phyloP scores from a whole-genome alignment of 257 asterid genomes.

The Gardenia jasminoides region DNA sequence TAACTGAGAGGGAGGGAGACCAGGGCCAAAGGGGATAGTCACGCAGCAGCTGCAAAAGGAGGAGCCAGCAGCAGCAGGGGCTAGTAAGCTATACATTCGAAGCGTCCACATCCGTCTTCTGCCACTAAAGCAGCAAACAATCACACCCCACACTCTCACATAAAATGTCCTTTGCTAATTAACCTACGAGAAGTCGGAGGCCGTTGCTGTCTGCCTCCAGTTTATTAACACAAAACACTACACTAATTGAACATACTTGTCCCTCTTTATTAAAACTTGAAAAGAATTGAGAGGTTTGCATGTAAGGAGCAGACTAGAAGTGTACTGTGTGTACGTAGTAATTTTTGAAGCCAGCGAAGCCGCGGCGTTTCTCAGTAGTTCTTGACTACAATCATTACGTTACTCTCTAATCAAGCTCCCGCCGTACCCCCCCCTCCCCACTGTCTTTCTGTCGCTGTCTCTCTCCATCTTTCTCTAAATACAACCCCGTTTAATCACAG shows the following conservation, averaged over 20 bases:
- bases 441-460: not conserved
- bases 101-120: conserved; percentile 23
- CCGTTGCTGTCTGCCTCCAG: not conserved
- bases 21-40: not conserved
- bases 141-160: not conserved
- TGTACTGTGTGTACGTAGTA: too few relatives aligned
- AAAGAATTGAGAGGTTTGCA: too few relatives aligned
- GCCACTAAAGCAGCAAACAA: not conserved
- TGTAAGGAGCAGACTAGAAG: too few relatives aligned
- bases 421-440: conserved; percentile 9
- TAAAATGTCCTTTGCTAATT: not conserved
- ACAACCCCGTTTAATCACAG: not conserved
- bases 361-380: conserved; percentile 25
- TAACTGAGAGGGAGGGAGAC: not conserved
- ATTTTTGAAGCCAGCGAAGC: conserved; percentile 15
- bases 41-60: not conserved
- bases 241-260: conserved; percentile 14
- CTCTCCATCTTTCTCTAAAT: not conserved
- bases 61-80: too few relatives aligned
- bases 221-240: not conserved
- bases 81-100: conserved; percentile 8
- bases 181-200: conserved; percentile 24
- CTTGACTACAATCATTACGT: conserved; percentile 36
- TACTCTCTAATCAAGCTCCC: conserved; percentile 26
- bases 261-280: too few relatives aligned